Conservation (phyloP, 2,329 filamentous ascomycete genomes). For the Didymosphaeria variabile region DNA sequence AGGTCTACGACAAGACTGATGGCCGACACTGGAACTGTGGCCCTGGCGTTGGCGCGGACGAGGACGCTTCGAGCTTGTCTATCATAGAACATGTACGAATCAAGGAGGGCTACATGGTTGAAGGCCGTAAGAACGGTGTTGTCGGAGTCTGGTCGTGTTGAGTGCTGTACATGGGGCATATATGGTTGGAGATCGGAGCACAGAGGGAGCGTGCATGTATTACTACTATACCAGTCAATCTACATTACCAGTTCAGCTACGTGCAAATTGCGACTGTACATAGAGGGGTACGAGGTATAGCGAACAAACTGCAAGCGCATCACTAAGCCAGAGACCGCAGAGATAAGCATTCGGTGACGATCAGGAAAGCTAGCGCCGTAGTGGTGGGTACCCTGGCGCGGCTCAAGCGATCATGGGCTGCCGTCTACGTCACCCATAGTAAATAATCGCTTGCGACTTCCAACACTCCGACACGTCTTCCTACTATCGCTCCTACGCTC, state of each 20-base stretch:
- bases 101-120: slow-evolving; percentile 92
- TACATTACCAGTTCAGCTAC: neutral
- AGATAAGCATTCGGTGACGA: slow-evolving; percentile 22
- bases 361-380: slow-evolving; percentile 24
- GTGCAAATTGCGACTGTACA: neutral
- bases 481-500: slow-evolving; percentile 15
- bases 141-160: slow-evolving; percentile 80
- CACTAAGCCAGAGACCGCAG: slow-evolving; percentile 29
- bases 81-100: slow-evolving; percentile 85
- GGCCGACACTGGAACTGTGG: slow-evolving; percentile 97
- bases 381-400: slow-evolving; percentile 13
- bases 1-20: slow-evolving; percentile 98
- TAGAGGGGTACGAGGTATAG: neutral
- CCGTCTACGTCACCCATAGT: slow-evolving; percentile 15
- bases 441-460: slow-evolving; percentile 1
- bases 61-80: slow-evolving; percentile 65
- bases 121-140: slow-evolving; percentile 86
- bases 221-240: slow-evolving; percentile 13
- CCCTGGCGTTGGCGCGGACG: slow-evolving; percentile 73
- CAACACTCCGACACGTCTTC: neutral
- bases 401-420: slow-evolving; percentile 1
- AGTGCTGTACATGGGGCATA: slow-evolving; percentile 23
- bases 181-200: slow-evolving; percentile 6
- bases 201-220: slow-evolving; percentile 2
- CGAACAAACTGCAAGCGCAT: neutral